Evolutionary conservation across 768 basidiomycete species (phyloP), one percentile per base, ranked within the genome.

Genomic region (Wakefieldia striispora): DNA sequence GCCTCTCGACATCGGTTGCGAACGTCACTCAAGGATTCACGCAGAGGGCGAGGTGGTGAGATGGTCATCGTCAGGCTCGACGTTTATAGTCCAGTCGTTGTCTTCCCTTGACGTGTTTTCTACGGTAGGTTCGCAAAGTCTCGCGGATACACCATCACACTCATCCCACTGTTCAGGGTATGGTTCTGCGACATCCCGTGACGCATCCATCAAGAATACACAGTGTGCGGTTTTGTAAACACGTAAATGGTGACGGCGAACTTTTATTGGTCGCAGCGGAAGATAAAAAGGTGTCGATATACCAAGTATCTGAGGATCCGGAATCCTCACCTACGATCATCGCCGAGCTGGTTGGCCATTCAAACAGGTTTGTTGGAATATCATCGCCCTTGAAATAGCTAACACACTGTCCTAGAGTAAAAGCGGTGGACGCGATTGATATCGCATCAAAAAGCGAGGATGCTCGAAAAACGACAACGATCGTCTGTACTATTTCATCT

Each of bases 31-130:
- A 43, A 40, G 27, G 9, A 11, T n/a, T n/a, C 27, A 13, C 41
- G 0, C 59, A 92, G 95, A 99, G 75, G 94, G 88, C 0, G 95
- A 99, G 61, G 67, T 88, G n/a, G 91, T 95, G 13, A 79, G 87
- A 24, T 99, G 93, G 87, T 90, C 91, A 5, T 72, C 76, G 3
- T 77, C 80, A 6, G 95, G 95, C 2, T 75, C 80, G 2, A 72
- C 82, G 17, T 93, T 99, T 60, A 83, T 82, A 9, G 88, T 99
- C 5, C 87, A 94, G 55, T 77, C 82, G 3, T 80, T 82, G 23
- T 81, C 79, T 33, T 83, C 79, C 4, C 79, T 98, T 29, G 89
- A 95, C 55, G 61, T 99, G 10, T 97, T 94, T 66, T 78, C 82
- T 6, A 89, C 88, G 6, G 93, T 93, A 63, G 53, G 31, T 13